phyloP scores from a whole-genome alignment of 805 yeast species.

The Clavispora santaluciae region DNA sequence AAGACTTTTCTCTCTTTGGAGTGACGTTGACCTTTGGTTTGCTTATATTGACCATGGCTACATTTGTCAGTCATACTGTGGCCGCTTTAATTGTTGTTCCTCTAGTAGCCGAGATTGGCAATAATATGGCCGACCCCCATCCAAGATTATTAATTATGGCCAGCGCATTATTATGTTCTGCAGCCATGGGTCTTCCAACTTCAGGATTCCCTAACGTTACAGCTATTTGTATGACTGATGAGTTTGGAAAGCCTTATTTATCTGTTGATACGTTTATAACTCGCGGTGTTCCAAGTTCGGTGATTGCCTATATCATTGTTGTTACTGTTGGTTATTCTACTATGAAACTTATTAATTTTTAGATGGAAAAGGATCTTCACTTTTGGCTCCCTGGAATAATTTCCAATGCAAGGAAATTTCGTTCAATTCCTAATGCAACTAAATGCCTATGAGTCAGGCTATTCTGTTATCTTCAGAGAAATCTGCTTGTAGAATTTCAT shows the following conservation, averaged over 20 bases:
- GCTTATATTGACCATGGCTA: conserved; percentile 77
- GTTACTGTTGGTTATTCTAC: conserved; percentile 75
- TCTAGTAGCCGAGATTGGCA: conserved; percentile 85
- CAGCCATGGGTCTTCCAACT: conserved; percentile 97
- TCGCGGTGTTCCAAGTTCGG: conserved; percentile 84
- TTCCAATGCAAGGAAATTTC: too few relatives aligned
- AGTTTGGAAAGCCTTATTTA: conserved; percentile 83
- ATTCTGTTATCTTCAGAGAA: too few relatives aligned
- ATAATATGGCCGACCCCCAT: conserved; percentile 68
- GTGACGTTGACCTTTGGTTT: conserved; percentile 57
- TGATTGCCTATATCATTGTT: conserved; percentile 67
- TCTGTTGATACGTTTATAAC: conserved; percentile 83
- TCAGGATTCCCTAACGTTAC: conserved; percentile 98
- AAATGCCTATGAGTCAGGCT: too few relatives aligned
- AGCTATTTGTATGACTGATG: conserved; percentile 92
- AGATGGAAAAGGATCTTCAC: too few relatives aligned
- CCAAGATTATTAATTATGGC: conserved; percentile 75
- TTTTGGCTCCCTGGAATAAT: too few relatives aligned
- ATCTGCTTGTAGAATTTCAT: too few relatives aligned
- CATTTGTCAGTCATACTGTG: conserved; percentile 95
- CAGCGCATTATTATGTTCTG: conserved; percentile 70
- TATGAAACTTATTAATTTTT: conserved; percentile 45
- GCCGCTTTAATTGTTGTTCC: conserved; percentile 94
- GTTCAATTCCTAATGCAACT: too few relatives aligned
- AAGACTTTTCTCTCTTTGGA: conserved; percentile 39